Evolutionary conservation across 495 filamentous ascomycete species (phyloP).

Genomic region (Penicillium daleae): DNA sequence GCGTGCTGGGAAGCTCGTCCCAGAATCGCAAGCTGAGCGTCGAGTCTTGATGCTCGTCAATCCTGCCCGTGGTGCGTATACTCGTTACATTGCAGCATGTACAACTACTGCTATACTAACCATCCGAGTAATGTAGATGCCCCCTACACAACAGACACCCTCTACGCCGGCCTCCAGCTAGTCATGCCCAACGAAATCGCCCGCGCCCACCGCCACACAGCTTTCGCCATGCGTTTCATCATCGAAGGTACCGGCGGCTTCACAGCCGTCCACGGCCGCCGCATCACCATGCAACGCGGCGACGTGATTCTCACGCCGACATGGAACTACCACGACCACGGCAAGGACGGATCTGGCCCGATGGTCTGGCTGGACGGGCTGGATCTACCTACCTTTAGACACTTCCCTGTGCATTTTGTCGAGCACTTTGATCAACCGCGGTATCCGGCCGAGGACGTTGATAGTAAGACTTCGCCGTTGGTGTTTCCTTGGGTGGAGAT

Average conservation of each 20-base stretch:
- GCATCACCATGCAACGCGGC: slow-evolving; percentile 50
- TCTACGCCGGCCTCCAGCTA: slow-evolving; percentile 55
- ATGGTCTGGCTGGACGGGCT: slow-evolving; percentile 59
- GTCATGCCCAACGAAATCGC: slow-evolving; percentile 54
- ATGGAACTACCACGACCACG: slow-evolving; percentile 57
- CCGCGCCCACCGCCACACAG: slow-evolving; percentile 52
- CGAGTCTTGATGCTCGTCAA: slow-evolving; percentile 54
- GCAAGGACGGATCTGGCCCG: slow-evolving; percentile 51
- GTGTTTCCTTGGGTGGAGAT: slow-evolving; percentile 48
- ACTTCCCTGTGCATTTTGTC: slow-evolving; percentile 55
- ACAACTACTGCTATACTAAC: slow-evolving; percentile 16
- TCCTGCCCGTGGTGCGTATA: slow-evolving; percentile 42
- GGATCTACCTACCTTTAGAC: slow-evolving; percentile 47
- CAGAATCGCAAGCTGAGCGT: slow-evolving; percentile 48
- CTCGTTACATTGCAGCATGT: background rate
- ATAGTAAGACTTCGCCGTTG: slow-evolving; percentile 38
- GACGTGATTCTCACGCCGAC: slow-evolving; percentile 57
- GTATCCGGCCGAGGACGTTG: slow-evolving; percentile 48
- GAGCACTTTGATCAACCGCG: slow-evolving; percentile 45
- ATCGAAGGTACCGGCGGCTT: slow-evolving; percentile 54
- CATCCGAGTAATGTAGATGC: slow-evolving; percentile 30
- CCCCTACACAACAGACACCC: slow-evolving; percentile 55
- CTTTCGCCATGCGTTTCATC: slow-evolving; percentile 56
- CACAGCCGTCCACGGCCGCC: slow-evolving; percentile 51
- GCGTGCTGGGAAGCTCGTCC: slow-evolving; percentile 44